These are phyloP conservation scores for Boletellus deceptivus DNA, from an alignment of 1,284 basidiomycete genomes.

Conservation along the genomic window DNA sequence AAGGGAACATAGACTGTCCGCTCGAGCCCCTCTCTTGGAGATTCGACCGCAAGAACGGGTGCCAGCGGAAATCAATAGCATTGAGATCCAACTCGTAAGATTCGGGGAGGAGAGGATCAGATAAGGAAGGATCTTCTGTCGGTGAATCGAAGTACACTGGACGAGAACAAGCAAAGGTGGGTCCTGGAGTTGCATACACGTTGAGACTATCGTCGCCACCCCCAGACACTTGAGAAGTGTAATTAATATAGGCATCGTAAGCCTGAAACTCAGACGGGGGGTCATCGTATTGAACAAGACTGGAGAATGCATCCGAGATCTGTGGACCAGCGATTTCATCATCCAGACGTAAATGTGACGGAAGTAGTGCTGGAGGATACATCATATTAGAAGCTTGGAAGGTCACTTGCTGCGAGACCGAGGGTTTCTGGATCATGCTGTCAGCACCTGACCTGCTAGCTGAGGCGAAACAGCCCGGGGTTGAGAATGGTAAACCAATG, in stretches of 20 bases:
- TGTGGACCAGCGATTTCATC: slow-evolving; percentile 11
- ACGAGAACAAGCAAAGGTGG: slow-evolving; percentile 28
- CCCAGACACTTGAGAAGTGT: slow-evolving; percentile 3
- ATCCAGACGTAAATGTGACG: slow-evolving; percentile 20
- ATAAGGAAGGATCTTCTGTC: slow-evolving; percentile 46
- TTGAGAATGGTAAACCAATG: slow-evolving; percentile 27
- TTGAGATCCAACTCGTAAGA: slow-evolving; percentile 38
- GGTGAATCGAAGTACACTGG: slow-evolving; percentile 52
- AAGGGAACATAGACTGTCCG: not conserved
- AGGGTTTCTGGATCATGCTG: slow-evolving; percentile 2
- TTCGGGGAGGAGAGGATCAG: slow-evolving; percentile 39
- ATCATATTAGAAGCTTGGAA: slow-evolving; percentile 10
- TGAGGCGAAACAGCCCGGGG: slow-evolving; percentile 24
- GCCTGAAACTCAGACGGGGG: slow-evolving; percentile 18
- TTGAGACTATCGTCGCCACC: slow-evolving; percentile 9
- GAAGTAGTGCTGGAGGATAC: slow-evolving; percentile 9
- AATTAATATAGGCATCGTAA: slow-evolving; percentile 2
- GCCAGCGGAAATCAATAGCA: slow-evolving; percentile 56
- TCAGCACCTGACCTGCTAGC: slow-evolving; percentile 3
- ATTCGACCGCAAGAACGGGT: slow-evolving; percentile 34
- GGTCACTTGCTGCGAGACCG: slow-evolving; percentile 11
- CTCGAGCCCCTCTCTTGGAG: slow-evolving; percentile 6
- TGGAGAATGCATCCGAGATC: slow-evolving; percentile 7
- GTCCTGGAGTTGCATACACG: slow-evolving; percentile 34
- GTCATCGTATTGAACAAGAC: slow-evolving; percentile 6